A percentile compares a stretch with the other conserved stretches of the same genome.
Conservation (phyloP, 306 rosid genomes). For the Urtica urens region DNA sequence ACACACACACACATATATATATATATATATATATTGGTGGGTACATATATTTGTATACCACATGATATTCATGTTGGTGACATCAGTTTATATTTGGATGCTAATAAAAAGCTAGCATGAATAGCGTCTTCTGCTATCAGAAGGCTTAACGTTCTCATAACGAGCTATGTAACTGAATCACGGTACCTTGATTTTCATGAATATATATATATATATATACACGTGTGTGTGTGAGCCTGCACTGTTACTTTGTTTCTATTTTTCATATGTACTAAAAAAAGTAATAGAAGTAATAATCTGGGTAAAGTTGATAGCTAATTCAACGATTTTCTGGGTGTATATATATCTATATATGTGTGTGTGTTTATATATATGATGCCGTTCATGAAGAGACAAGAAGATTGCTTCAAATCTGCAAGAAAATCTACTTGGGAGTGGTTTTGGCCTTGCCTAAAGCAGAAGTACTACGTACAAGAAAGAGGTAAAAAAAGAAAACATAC, state of each 20-base stretch:
- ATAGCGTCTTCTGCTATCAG: too few relatives aligned
- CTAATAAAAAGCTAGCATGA: too few relatives aligned
- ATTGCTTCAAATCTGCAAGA: background rate
- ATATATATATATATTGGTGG: background rate
- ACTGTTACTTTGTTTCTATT: background rate
- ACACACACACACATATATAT: too few relatives aligned
- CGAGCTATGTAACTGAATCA: background rate
- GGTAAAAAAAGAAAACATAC: background rate
- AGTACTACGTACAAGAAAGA: background rate
- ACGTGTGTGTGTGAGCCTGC: background rate
- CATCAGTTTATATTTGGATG: too few relatives aligned
- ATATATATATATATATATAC: background rate
- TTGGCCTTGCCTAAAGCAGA: background rate
- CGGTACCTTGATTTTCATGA: background rate
- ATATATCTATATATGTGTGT: too few relatives aligned
- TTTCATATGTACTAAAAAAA: background rate
- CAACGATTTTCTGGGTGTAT: too few relatives aligned
- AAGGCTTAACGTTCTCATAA: background rate
- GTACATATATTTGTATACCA: background rate
- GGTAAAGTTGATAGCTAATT: background rate
- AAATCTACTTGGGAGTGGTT: conserved; percentile 2
- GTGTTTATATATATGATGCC: background rate
- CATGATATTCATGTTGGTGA: background rate
- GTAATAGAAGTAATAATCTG: background rate
- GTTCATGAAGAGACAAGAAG: background rate